Conservation (phyloP, 1,284 basidiomycete genomes). For the Wolfiporia cocos region DNA sequence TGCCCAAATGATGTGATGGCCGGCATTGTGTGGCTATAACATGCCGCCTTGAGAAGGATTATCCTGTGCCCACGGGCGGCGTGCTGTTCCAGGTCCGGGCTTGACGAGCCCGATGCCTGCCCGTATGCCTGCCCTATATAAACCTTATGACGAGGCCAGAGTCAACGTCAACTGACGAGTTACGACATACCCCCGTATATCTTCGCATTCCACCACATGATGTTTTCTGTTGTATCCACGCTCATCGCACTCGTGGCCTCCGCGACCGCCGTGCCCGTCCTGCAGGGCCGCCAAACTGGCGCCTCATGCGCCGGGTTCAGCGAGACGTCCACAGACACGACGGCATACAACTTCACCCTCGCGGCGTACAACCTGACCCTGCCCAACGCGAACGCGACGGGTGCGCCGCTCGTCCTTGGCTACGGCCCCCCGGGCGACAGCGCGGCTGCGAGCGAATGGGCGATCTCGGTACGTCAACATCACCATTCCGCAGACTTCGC, state of each 20-base stretch:
- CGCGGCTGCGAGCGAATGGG: conserved; percentile 3
- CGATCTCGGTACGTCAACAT: not conserved
- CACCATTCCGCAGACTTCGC: not conserved
- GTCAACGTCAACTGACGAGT: no score
- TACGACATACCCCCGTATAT: no score
- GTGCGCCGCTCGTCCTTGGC: conserved; percentile 37
- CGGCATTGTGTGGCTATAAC: no score
- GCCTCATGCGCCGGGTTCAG: conserved; percentile 4
- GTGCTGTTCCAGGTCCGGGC: no score
- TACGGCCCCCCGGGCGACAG: conserved; percentile 13
- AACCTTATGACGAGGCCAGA: no score
- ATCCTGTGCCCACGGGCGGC: no score
- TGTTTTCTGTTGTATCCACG: no score
- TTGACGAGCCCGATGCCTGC: no score
- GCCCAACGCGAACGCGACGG: conserved; percentile 32
- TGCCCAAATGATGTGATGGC: no score
- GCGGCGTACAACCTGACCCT: conserved; percentile 32
- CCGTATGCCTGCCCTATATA: no score
- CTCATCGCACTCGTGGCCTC: not conserved
- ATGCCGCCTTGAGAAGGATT: no score
- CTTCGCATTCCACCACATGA: no score
- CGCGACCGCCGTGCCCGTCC: not conserved
- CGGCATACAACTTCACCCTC: conserved; percentile 32
- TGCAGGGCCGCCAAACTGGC: not conserved
- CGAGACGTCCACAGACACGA: conserved; percentile 8